Conservation (phyloP, 1,284 basidiomycete species). For the Malassezia caprae region DNA sequence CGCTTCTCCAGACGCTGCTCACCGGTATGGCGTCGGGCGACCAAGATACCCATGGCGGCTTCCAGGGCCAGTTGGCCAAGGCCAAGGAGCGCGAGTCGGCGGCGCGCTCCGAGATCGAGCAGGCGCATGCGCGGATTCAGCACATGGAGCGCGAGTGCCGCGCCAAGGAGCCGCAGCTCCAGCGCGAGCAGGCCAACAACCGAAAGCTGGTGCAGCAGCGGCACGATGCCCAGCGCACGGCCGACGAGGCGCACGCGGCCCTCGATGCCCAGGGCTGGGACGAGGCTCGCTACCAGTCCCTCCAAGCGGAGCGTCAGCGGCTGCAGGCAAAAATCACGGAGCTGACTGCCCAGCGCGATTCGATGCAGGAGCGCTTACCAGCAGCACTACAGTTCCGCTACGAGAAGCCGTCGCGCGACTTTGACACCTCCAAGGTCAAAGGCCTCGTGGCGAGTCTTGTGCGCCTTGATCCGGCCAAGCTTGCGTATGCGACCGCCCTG, state of each 20-base stretch:
- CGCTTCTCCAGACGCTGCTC: conserved; percentile 85
- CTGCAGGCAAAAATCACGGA: conserved; percentile 57
- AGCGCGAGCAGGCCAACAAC: conserved; percentile 72
- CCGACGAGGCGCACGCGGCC: conserved; percentile 56
- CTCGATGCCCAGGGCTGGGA: conserved; percentile 64
- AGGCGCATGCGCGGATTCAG: conserved; percentile 65
- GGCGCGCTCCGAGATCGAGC: conserved; percentile 73
- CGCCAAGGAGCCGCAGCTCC: conserved; percentile 66
- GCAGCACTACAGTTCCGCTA: conserved; percentile 76
- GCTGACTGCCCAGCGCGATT: conserved; percentile 63
- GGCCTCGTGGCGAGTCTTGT: conserved; percentile 63
- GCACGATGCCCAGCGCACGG: conserved; percentile 46
- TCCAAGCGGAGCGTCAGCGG: conserved; percentile 56
- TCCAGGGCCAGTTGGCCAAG: conserved; percentile 91
- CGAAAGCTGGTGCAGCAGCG: conserved; percentile 60
- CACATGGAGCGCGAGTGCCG: conserved; percentile 74
- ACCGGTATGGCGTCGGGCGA: conserved; percentile 69
- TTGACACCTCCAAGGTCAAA: conserved; percentile 78
- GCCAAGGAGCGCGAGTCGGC: conserved; percentile 67
- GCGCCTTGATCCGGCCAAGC: conserved; percentile 57
- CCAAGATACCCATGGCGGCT: conserved; percentile 65
- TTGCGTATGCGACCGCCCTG: conserved; percentile 73
- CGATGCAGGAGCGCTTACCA: conserved; percentile 58
- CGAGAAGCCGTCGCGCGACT: conserved; percentile 63
- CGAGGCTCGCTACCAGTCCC: conserved; percentile 61